Evolutionary conservation across 805 yeast genomes (phyloP).

Genomic region (Starmerella sirachaensis): DNA sequence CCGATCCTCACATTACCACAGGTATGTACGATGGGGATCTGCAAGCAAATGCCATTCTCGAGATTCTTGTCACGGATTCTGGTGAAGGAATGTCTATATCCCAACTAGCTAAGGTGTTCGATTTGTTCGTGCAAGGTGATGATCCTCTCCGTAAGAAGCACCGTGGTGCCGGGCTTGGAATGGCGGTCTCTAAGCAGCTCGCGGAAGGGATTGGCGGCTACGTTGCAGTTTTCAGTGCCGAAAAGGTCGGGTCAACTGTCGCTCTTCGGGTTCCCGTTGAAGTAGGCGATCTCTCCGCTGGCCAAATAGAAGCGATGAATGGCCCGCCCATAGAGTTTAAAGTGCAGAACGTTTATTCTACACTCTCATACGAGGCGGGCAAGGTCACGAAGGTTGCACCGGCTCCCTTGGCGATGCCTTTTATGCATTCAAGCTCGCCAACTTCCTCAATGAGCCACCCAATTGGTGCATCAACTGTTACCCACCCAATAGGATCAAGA

Average conservation of each 20-base stretch:
- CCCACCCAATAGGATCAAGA: too few species aligned
- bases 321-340: constrained; percentile 20
- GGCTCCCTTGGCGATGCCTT: too few species aligned
- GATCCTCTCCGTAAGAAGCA: constrained; percentile 81
- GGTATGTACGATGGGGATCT: constrained; percentile 10
- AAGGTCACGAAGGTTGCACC: constrained; percentile 8
- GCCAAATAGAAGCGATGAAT: constrained; percentile 1
- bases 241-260: constrained; percentile 25
- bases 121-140: constrained; percentile 95
- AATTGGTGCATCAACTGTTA: too few species aligned
- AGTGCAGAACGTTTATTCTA: constrained; percentile 14
- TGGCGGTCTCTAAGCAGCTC: constrained; percentile 77
- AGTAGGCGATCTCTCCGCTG: background rate
- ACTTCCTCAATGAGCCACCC: too few species aligned
- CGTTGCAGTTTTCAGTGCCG: constrained; percentile 31
- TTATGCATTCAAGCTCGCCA: too few species aligned
- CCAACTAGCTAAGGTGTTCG: constrained; percentile 75
- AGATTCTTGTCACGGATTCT: constrained; percentile 71
- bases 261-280: constrained; percentile 21
- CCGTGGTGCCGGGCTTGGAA: constrained; percentile 94
- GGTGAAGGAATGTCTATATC: constrained; percentile 87
- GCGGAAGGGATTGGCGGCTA: constrained; percentile 86
- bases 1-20: constrained; percentile 11
- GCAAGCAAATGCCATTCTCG: constrained; percentile 28
- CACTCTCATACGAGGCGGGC: constrained; percentile 13